Evolutionary conservation across 257 asterid genomes (phyloP), one percentile per base, ranked within the genome.

Genomic region (Capsicum pubescens): DNA sequence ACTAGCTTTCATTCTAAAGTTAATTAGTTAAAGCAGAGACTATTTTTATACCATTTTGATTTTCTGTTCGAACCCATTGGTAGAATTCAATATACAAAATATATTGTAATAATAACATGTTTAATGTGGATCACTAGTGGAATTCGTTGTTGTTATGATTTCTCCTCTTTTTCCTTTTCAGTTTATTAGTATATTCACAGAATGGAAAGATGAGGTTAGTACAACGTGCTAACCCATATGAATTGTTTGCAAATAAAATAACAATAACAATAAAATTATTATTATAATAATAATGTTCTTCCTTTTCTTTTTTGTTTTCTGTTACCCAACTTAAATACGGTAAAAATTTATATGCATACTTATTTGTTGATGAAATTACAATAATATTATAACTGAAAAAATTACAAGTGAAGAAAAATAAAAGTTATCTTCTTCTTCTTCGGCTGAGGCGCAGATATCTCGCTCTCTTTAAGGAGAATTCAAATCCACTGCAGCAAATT

Each of bases 121-220:
- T 74, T 74, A 74, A 3, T 74, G 60, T 74, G 44, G 44, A 14
- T 50, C 80, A 1, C 8, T 57, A 26, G 3, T 70, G 78, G 56
- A 70, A 44, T 72, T 72, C 60, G 19, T 19, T 74, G 80, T 50
- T 19, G 80, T 50, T 50, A 74, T 74, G 58, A 74, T 74, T 74
- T 3, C 4, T 50, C n/a, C 10, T 46, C 19, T 48, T 48, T 19
- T 36, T 2, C 7, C n/a, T 67, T 67, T 72, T 6, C 58, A 44
- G 8, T 44, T 71, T 36, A 46, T 44, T 9, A 71, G 79, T 71
- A 71, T 46, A 71, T 70, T 42, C 54, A 67, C 46, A 42, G 11
- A 42, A 67, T 35, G 74, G 12, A 67, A 67, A 67, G 5, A 35
- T 67, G 74, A 67, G 74, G n/a, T 8, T 3, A 36, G 74, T n/a